phyloP scores from a whole-genome alignment of 192 early-diverging fungal species.

The Umbelopsis isabellina region DNA sequence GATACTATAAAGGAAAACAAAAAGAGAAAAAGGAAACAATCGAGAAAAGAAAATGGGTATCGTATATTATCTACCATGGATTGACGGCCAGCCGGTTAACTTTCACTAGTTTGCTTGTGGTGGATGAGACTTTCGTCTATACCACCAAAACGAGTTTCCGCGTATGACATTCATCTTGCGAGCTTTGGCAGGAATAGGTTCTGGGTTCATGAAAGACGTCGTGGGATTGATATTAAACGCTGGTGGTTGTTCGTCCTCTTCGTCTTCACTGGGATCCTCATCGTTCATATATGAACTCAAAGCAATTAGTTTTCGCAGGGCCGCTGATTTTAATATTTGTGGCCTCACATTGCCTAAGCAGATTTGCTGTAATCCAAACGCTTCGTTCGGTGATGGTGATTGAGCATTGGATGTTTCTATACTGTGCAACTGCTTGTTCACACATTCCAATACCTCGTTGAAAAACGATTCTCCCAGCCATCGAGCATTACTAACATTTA shows the following conservation, averaged over 20 bases:
- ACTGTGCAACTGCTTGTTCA: slow-evolving; percentile 23
- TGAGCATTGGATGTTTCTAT: not conserved
- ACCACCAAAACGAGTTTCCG: slow-evolving; percentile 41
- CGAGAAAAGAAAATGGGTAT: too few relatives aligned
- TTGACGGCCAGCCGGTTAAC: too few relatives aligned
- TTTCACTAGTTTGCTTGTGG: not conserved
- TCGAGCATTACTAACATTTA: slow-evolving; percentile 35
- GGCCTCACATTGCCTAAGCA: slow-evolving; percentile 31
- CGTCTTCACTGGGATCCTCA: slow-evolving; percentile 14
- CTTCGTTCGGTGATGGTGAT: too few relatives aligned
- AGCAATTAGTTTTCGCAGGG: slow-evolving; percentile 24
- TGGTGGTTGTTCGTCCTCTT: slow-evolving; percentile 2
- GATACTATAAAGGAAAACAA: too few relatives aligned
- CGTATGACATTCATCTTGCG: slow-evolving; percentile 35
- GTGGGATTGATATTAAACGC: not conserved
- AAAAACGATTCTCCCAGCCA: slow-evolving; percentile 29
- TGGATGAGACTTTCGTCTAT: slow-evolving; percentile 21
- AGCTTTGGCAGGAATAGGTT: slow-evolving; percentile 22
- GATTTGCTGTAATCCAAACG: slow-evolving; percentile 26
- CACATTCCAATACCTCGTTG: slow-evolving; percentile 23
- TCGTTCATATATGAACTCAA: slow-evolving; percentile 30
- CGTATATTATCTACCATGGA: too few relatives aligned
- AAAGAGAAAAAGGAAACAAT: too few relatives aligned
- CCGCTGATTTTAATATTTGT: slow-evolving; percentile 18
- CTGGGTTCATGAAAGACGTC: not conserved